A percentile compares a stretch with the other conserved stretches of the same genome.
Evolutionary conservation across 164 flowering plant species (phyloP).

Genomic region (Hamamelis virginiana): DNA sequence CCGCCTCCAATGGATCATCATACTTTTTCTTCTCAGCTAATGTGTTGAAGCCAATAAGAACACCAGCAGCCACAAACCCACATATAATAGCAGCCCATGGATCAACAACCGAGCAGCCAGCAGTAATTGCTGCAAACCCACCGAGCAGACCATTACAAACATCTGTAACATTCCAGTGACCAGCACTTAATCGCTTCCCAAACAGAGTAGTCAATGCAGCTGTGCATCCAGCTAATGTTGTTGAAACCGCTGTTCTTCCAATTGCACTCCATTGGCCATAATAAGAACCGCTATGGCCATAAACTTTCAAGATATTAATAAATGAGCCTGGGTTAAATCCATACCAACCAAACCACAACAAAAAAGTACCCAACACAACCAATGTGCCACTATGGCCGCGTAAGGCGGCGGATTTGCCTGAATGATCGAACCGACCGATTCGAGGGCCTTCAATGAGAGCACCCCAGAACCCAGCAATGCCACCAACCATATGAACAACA

Average conservation of each 20-base stretch:
- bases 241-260: slow-evolving; percentile 21
- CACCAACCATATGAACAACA: slow-evolving; percentile 23
- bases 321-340: slow-evolving; percentile 25
- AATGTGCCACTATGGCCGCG: slow-evolving; percentile 17
- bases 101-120: slow-evolving; percentile 22
- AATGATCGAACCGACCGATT: slow-evolving; percentile 16
- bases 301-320: slow-evolving; percentile 15
- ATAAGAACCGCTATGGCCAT: slow-evolving; percentile 15
- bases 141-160: slow-evolving; percentile 22
- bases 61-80: slow-evolving; percentile 18
- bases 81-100: slow-evolving; percentile 25
- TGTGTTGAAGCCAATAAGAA: slow-evolving; percentile 18
- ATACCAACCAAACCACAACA: slow-evolving; percentile 24
- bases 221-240: slow-evolving; percentile 19
- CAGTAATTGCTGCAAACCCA: slow-evolving; percentile 22
- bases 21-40: slow-evolving; percentile 14
- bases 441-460: slow-evolving; percentile 23
- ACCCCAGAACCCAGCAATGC: slow-evolving; percentile 21
- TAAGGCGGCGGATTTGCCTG: slow-evolving; percentile 3
- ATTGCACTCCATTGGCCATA: slow-evolving; percentile 27
- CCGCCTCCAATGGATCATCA: slow-evolving; percentile 24
- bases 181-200: slow-evolving; percentile 6
- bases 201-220: slow-evolving; percentile 19
- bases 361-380: slow-evolving; percentile 18
- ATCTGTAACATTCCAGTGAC: slow-evolving; percentile 21